Base-by-base conservation (phyloP, 148 eudicot genomes). In the Vaccinium myrtillus region DNA sequence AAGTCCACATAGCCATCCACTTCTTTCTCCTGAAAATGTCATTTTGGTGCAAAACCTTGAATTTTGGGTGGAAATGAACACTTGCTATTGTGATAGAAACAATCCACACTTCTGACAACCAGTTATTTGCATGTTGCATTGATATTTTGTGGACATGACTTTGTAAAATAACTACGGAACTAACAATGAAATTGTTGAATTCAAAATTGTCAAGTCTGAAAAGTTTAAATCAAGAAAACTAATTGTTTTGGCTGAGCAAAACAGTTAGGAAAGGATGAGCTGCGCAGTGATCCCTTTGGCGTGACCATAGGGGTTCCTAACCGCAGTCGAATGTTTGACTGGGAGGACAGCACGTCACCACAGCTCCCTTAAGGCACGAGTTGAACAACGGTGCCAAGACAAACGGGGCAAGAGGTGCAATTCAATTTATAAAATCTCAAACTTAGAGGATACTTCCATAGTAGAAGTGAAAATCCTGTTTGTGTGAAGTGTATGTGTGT, bases 1-100 rank as follows among this genome's bases (percentile, higher is more conserved):
- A 79, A 90, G 48, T 23, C 90, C 93, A 86, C 92, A 90, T 10
- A 89, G 59, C 92, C 94, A 88, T 15, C 87, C 86, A 71, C 89
- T 91, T 78, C 75, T 88, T 58, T 87, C 90, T 56, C 95, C 95
- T 93, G 92, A 70, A 81, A 88, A 73, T 30, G 19, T 16, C 80
- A 84, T 21, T 18, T 65, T 46, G 32, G 63, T 8, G 51, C 27
- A 2, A 23, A 51, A 56, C 15, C 0, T 79, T 79, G 81, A 51
- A 13, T 9, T 23, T 56, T 50, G 6, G 16, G 25, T 19, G 43
- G 65, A 3, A 23, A 15, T 51, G 81, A 18, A 27, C 18, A n/a
- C 49, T 79, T 36, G 25, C 23, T 79, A 5, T 36, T 73, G 16
- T 3, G 50, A 73, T 11, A 36, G 49, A 16, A 73, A 39, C 49